phyloP scores from a whole-genome alignment of 2,329 filamentous ascomycete species.

The Phialophora macrospora region DNA sequence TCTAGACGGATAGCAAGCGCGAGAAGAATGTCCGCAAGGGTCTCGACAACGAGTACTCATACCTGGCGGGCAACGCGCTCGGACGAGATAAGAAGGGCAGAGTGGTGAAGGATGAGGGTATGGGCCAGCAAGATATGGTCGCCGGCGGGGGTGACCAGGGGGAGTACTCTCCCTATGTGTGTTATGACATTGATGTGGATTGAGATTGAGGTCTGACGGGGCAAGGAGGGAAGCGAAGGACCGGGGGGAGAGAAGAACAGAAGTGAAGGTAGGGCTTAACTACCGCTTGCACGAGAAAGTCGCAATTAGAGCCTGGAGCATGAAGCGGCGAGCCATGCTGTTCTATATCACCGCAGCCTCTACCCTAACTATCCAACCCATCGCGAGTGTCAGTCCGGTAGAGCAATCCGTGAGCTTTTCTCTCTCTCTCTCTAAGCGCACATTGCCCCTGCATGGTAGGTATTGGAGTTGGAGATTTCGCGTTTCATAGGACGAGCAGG shows the following conservation, averaged over 20 bases:
- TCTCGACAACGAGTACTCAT: constrained; percentile 84
- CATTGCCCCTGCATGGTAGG: too few relatives aligned
- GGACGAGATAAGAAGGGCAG: constrained; percentile 91
- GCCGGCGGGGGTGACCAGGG: constrained; percentile 67
- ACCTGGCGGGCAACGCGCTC: constrained; percentile 92
- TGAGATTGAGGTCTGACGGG: constrained; percentile 9
- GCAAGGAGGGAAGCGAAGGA: background rate
- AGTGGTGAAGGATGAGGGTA: constrained; percentile 85
- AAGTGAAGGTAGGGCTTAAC: background rate
- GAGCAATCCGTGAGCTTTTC: background rate
- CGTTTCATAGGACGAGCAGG: too few relatives aligned
- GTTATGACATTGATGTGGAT: constrained; percentile 87
- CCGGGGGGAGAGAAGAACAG: background rate
- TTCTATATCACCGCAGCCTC: background rate
- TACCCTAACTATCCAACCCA: background rate
- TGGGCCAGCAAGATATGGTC: constrained; percentile 69
- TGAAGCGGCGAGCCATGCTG: background rate
- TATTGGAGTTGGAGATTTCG: too few relatives aligned
- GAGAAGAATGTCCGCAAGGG: constrained; percentile 77
- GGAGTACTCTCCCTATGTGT: constrained; percentile 96
- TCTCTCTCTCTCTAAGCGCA: too few relatives aligned
- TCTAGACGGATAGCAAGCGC: constrained; percentile 79
- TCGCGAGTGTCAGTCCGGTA: background rate
- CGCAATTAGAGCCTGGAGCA: background rate
- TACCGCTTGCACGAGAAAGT: background rate